Evolutionary conservation across 1,284 basidiomycete species (phyloP), one percentile per base, ranked within the genome.

Genomic region (Termitomyces sp.): DNA sequence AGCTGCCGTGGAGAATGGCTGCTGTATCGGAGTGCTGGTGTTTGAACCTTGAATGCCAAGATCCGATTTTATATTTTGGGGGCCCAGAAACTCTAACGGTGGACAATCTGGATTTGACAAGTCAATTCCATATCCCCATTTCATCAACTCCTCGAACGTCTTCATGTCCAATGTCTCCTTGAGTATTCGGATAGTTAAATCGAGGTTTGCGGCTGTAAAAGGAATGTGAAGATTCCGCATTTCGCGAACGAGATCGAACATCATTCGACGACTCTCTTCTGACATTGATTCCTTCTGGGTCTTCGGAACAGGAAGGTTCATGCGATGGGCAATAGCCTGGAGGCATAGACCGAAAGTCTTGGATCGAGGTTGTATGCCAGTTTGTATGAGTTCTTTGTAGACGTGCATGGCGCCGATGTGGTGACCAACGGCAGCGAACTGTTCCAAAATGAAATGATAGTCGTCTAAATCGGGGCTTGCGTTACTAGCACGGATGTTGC

Each of bases 361-460:
- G 26, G 72, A 61, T 40, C 72, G 65, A 14, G 83, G 84, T 40
- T 62, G 60, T 35, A 81, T 58, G 31, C 75, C 77, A 1, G 68
- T 51, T 28, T 68, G 62, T 28, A 63, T 64, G 52, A 91, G 66
- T 61, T 89, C 87, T 48, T 74, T 67, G 60, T 87, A 80, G 5
- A 90, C 78, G 47, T 76, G 66, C 60, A 78, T 70, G 14, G 78
- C 74, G 8, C 84, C 85, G 19, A 70, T 60, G 59, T 81, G 72
- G 62, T 91, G 78, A 5, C 88, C 88, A 3, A 81, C 79, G 0
- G 83, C 80, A 37, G 86, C 84, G 57, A 88, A 88, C 53, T 88
- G 85, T 55, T 78, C 74, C 46, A 91, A 66, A 48, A 91, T 69
- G 62, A 83, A 84, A 64, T 91, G 77, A 64, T 86, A 91, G 64